Evolutionary conservation across 148 eudicot species (phyloP), one percentile per base, ranked within the genome.

Genomic region (Agrostemma githago): DNA sequence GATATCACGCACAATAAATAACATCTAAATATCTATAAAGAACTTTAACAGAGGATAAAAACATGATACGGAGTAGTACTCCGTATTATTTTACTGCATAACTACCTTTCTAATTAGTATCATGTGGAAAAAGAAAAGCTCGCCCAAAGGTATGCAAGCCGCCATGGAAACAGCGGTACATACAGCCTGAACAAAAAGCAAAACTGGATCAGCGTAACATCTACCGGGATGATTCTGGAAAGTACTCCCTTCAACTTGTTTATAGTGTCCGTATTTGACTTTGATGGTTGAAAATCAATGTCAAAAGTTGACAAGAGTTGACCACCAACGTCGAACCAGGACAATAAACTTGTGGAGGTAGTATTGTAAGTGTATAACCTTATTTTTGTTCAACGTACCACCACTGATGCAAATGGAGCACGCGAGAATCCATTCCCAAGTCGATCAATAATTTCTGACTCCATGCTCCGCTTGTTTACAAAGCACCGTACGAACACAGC

Each of bases 111-210:
- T 89, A 54, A 96, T 96, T 64, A 96, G 83, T 82, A 96, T 90
- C 81, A 96, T 80, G 85, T 96, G 99, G 87, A 96, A 96, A 81
- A 92, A 96, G 90, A 96, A 89, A 73, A 96, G 99, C 83, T 96
- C 99, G 37, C 92, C 90, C 88, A 96, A 78, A 66, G 99, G 99
- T 59, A 92, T 83, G 75, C 97, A 92, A 66, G 99, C 99, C 79
- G 89, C 77, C 83, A 92, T 58, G 39, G 97, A 92, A 80, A 92
- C 94, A 70, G 83, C 86, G 3, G 97, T 79, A 82, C 97, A 92
- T 71, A 96, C 68, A 81, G 92, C 96, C 99, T 96, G 91, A 83
- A 83, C 26, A 53, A 46, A 38, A 72, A 54, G 19, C 11, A 77
- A 42, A 40, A 62, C 20, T 14, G 19, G 16, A 63, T 70, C 20